Percentiles rank a stretch among this genome's conserved stretches.
phyloP scores from a whole-genome alignment of 1,139 yeast species.

The Tardiomyces depauwii region DNA sequence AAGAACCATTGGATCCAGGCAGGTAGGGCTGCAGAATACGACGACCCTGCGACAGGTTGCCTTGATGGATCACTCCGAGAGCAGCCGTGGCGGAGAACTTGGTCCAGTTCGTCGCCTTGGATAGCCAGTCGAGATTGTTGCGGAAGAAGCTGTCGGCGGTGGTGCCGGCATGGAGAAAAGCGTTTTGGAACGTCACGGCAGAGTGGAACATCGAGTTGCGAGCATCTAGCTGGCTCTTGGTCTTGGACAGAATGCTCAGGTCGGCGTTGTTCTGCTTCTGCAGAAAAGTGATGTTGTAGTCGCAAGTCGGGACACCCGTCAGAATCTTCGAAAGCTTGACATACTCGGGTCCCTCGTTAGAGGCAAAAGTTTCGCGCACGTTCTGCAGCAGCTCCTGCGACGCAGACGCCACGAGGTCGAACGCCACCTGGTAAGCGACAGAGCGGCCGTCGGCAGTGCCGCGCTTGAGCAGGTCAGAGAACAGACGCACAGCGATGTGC shows the following conservation, averaged over 20 bases:
- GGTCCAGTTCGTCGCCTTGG: slow-evolving; percentile 96
- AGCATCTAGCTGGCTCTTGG: slow-evolving; percentile 78
- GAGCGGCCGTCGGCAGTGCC: slow-evolving; percentile 29
- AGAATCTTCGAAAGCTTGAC: slow-evolving; percentile 54
- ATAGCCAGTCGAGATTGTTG: slow-evolving; percentile 88
- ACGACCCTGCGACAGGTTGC: slow-evolving; percentile 85
- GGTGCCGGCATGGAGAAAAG: slow-evolving; percentile 94
- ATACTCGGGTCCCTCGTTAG: slow-evolving; percentile 27
- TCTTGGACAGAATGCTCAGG: slow-evolving; percentile 64
- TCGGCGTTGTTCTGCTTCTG: slow-evolving; percentile 85
- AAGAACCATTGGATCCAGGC: slow-evolving; percentile 60
- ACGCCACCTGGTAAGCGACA: slow-evolving; percentile 87
- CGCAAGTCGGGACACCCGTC: slow-evolving; percentile 92
- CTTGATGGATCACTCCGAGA: slow-evolving; percentile 92
- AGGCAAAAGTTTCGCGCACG: slow-evolving; percentile 36
- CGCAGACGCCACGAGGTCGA: slow-evolving; percentile 85
- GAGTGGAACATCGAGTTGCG: slow-evolving; percentile 91
- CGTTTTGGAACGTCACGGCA: slow-evolving; percentile 91
- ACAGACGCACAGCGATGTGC: slow-evolving; percentile 53
- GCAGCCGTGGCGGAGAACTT: slow-evolving; percentile 98
- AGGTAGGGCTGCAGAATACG: slow-evolving; percentile 81
- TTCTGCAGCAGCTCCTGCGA: slow-evolving; percentile 80
- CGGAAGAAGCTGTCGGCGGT: slow-evolving; percentile 91
- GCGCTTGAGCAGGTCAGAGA: slow-evolving; percentile 44
- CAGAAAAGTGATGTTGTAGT: slow-evolving; percentile 79